Evolutionary conservation across 352 stramenopile species (phyloP), one percentile per base, ranked within the genome.

Genomic region (Globisporangium perplexum): DNA sequence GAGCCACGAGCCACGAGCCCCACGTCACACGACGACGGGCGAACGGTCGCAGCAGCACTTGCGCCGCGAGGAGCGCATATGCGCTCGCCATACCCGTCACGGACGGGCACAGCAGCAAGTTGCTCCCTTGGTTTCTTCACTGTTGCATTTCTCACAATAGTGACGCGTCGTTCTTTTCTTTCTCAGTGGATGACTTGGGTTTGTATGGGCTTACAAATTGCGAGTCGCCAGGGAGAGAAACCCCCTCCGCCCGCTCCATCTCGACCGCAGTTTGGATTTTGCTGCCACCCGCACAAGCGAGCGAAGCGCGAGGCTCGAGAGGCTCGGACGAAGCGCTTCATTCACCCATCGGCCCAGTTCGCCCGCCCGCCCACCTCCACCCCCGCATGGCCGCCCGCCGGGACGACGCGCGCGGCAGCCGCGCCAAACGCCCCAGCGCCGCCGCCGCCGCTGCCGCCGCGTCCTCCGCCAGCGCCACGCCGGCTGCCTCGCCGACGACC

Each of bases 221-320:
- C 26, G 5, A 30, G 26, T 30, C n/a, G n/a, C n/a, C n/a, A n/a
- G n/a, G n/a, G n/a, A n/a, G n/a, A n/a, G n/a, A n/a, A n/a, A n/a
- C n/a, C n/a, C n/a, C n/a, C n/a, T n/a, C 33, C 33, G 33, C 33
- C 12, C 4, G 33, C 33, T 36, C 4, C 31, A 12, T 12, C 31
- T 24, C 50, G 46, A 20, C 36, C 18, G 47, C 70, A 79, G 55
- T 79, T 76, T 74, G 62, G 67, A 77, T 74, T 76, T 79, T 71
- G 63, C 67, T 31, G 36, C 38, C 47, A 48, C 47, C 48, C 31
- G 46, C 58, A 39, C 63, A 52, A 30, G 42, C 24, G 2, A 17
- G 22, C n/a, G 7, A 47, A n/a, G n/a, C n/a, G n/a, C n/a, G n/a
- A n/a, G n/a, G n/a, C n/a, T n/a, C n/a, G n/a, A n/a, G n/a, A n/a